Evolutionary conservation across 2,329 filamentous ascomycete species (phyloP).

Genomic region (Alternaria postmessia): DNA sequence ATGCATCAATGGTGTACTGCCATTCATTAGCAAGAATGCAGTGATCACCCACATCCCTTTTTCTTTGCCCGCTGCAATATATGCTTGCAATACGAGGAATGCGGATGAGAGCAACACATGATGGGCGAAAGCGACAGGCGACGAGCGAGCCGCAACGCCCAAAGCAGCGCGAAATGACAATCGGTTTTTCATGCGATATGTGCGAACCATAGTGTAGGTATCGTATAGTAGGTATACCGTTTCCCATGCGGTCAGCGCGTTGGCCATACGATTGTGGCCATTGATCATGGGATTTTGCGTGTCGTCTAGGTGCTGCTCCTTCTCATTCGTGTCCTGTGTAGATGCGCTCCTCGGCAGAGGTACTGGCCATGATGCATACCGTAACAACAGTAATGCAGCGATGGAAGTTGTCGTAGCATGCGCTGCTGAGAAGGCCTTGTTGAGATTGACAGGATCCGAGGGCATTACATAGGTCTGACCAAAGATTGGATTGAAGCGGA

Average conservation of each 20-base stretch:
- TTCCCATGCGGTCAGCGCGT: not conserved
- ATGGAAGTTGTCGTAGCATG: not conserved
- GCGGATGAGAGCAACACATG: conserved; percentile 4
- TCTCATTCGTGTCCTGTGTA: not conserved
- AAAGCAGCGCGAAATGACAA: not conserved
- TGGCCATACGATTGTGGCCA: not conserved
- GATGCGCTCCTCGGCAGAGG: not conserved
- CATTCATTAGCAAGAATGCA: conserved; percentile 1
- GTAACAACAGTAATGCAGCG: not conserved
- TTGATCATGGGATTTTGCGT: not conserved
- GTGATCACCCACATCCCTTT: conserved; percentile 2
- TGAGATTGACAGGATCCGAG: not conserved
- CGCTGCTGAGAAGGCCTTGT: not conserved
- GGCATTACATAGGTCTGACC: not conserved
- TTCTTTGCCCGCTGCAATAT: not conserved
- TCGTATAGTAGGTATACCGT: conserved; percentile 2
- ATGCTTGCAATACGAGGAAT: conserved; percentile 1
- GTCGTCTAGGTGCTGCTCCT: not conserved
- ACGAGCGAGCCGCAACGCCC: not conserved
- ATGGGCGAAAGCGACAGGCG: not conserved
- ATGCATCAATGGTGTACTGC: conserved; percentile 2
- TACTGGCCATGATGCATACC: not conserved
- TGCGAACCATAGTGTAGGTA: not conserved
- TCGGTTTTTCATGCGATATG: not conserved
- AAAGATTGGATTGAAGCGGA: too few species aligned